Base-by-base conservation (phyloP, 495 filamentous ascomycete species). In the Hyphodiscus hymeniophilus region DNA sequence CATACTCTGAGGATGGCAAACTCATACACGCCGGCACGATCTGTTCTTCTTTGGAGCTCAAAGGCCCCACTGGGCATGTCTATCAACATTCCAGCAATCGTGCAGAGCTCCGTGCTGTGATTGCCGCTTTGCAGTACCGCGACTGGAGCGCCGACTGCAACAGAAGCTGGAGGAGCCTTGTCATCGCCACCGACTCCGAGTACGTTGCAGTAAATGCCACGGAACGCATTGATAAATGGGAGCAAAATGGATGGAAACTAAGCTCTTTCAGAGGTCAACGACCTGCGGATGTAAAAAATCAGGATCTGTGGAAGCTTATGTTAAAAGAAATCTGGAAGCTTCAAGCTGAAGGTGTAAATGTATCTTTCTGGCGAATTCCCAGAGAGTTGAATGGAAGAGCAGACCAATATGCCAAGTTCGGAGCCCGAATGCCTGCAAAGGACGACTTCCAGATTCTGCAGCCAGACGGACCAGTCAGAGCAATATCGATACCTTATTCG, bases 101-200 rank as follows among this genome's bases (percentile, higher is more conserved):
- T 0, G 69, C 67, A 21, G 63, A 70, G 47, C 58, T 71, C 4
- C 68, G 68, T 2, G 67, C 67, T 4, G 65, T 66, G 16, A 58
- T 71, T 40, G 68, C 56, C 23, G 68, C 66, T 20, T 42, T 65
- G 32, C 48, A 63, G 18, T 55, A 62, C 33, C 55, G 60, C 35
- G 1, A 43, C 48, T 72, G 67, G 68, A 23, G 31, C 23, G 51
- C 47, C 7, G 71, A 72, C 51, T n/a, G n/a, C n/a, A n/a, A n/a
- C n/a, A n/a, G n/a, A n/a, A 63, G 65, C 1, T 66, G 63, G 51
- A 51, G 41, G 12, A 65, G 55, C 0, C 26, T 76, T 0, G 61
- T 71, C 7, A 62, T 77, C 31, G 73, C 69, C 15, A 68, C 70
- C 1, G 66, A 75, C 50, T 75, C 68, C 2, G 61, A 63, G 21